Evolutionary conservation across 2,329 filamentous ascomycete genomes (phyloP).

Genomic region (Pseudogymnoascus sp.): DNA sequence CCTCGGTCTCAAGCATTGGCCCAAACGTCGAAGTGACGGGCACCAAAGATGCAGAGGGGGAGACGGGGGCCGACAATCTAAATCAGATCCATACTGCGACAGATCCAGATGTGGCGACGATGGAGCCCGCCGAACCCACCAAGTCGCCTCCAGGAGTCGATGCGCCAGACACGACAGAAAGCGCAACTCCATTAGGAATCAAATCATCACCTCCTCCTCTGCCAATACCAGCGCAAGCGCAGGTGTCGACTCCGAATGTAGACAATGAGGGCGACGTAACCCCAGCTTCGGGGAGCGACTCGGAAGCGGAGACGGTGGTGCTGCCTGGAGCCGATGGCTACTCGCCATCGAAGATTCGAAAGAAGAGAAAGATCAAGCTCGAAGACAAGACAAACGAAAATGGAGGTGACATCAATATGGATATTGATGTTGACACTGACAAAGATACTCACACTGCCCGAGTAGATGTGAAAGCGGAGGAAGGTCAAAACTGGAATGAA

Average conservation of each 20-base stretch:
- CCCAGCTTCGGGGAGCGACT: constrained; percentile 47
- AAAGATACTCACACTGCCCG: constrained; percentile 7
- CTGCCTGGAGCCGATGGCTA: constrained; percentile 57
- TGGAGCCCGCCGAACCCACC: constrained; percentile 1
- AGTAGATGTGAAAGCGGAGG: constrained; percentile 20
- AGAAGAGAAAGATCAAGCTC: constrained; percentile 49
- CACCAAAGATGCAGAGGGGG: constrained; percentile 25
- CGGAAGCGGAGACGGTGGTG: constrained; percentile 67
- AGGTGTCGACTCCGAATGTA: not conserved
- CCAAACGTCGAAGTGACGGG: constrained; percentile 8
- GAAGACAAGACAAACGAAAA: constrained; percentile 57
- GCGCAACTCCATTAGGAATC: constrained; percentile 22
- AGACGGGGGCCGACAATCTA: constrained; percentile 24
- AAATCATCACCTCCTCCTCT: constrained; percentile 26
- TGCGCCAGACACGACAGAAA: constrained; percentile 16
- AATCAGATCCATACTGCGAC: constrained; percentile 27
- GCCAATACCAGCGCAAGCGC: constrained; percentile 10
- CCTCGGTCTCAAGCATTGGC: constrained; percentile 8
- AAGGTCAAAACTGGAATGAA: constrained; percentile 25
- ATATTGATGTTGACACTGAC: constrained; percentile 11
- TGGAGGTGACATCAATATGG: constrained; percentile 23
- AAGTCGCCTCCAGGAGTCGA: constrained; percentile 13
- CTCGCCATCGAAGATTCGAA: constrained; percentile 56
- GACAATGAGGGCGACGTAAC: constrained; percentile 22
- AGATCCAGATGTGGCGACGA: constrained; percentile 12